phyloP scores from a whole-genome alignment of 1,139 yeast species.

The Arxiozyma telluris region DNA sequence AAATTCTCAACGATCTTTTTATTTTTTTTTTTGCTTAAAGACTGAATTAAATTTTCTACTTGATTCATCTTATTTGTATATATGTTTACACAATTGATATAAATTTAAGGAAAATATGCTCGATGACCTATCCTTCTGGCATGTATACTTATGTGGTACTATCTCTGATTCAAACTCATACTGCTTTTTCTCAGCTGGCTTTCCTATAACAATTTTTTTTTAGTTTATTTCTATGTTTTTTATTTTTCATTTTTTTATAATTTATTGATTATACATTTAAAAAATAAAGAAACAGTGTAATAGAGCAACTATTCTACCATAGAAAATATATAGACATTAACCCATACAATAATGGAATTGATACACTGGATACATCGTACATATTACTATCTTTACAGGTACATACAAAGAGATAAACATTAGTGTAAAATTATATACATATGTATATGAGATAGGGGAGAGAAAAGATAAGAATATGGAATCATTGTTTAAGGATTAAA shows the following conservation, averaged over 20 bases:
- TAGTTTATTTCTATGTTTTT: too few species aligned
- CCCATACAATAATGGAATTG: not conserved
- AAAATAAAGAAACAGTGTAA: not conserved
- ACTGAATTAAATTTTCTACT: not conserved
- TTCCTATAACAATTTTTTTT: too few species aligned
- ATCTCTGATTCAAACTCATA: not conserved
- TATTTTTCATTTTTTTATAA: too few species aligned
- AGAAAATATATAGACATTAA: not conserved
- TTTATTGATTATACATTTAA: too few species aligned
- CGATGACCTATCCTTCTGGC: not conserved
- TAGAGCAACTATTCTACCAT: not conserved
- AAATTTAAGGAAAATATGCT: too few species aligned
- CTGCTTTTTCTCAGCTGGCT: too few species aligned
- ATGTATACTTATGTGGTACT: not conserved
- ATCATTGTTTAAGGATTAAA: not conserved
- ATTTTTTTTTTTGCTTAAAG: slow-evolving; percentile 9
- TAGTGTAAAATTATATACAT: too few species aligned
- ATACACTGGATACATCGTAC: not conserved
- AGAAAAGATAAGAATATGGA: not conserved
- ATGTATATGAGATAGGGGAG: not conserved
- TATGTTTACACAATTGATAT: too few species aligned
- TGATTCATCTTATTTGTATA: not conserved
- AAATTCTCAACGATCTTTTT: slow-evolving; percentile 16
- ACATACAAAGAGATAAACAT: not conserved
- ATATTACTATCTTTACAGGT: too few species aligned